Evolutionary conservation across 1,284 basidiomycete genomes (phyloP).

Genomic region (Blastosporella zonata): DNA sequence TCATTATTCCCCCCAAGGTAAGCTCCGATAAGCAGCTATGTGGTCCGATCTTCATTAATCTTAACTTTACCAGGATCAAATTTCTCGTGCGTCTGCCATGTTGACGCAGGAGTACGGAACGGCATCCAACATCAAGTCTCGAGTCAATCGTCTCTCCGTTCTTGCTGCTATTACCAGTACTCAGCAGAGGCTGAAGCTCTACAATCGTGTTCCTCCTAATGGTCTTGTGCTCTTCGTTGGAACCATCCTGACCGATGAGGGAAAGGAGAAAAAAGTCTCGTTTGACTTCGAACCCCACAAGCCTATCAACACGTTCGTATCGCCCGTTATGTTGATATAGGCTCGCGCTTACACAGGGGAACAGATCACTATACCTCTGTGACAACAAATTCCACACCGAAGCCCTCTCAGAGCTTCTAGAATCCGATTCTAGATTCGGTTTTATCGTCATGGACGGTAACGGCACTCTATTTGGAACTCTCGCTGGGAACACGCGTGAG

Average conservation of each 20-base stretch:
- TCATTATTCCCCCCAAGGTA: conserved; percentile 94
- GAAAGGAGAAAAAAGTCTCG: conserved; percentile 98
- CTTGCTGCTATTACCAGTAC: conserved; percentile 98
- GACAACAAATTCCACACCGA: conserved; percentile 99
- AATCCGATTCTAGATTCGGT: conserved; percentile 96
- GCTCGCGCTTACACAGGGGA: conserved; percentile 12
- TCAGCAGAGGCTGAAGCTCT: conserved; percentile 97
- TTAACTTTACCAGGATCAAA: conserved; percentile 70
- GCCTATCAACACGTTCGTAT: conserved; percentile 93
- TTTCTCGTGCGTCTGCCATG: conserved; percentile 92
- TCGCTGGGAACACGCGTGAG: conserved; percentile 96
- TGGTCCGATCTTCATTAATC: conserved; percentile 13
- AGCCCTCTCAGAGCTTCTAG: conserved; percentile 93
- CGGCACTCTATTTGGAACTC: conserved; percentile 93
- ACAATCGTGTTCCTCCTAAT: conserved; percentile 94
- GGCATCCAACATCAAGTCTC: conserved; percentile 99
- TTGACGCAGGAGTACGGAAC: conserved; percentile 98
- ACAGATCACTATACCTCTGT: conserved; percentile 93
- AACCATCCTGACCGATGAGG: conserved; percentile 97
- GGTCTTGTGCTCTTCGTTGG: conserved; percentile 97
- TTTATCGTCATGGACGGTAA: conserved; percentile 99
- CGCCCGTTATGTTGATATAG: conserved; percentile 4
- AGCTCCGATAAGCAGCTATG: conserved; percentile 25
- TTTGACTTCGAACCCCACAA: conserved; percentile 98
- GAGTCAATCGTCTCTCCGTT: conserved; percentile 97